phyloP scores from a whole-genome alignment of 805 yeast genomes.

The Teunomyces pallodes region DNA sequence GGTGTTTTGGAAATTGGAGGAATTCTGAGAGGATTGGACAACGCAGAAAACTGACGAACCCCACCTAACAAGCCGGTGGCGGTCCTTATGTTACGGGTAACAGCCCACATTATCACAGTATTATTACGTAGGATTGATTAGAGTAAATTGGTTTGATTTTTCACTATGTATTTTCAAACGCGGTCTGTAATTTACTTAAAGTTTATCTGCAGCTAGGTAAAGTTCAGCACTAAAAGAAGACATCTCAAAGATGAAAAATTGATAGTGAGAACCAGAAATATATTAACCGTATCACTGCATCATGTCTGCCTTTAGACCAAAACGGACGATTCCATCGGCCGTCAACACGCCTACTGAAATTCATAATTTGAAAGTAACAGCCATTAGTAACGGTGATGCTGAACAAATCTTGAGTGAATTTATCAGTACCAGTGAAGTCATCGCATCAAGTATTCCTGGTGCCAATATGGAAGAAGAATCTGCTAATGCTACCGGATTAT shows the following conservation, averaged over 20 bases:
- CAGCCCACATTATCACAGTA: slow-evolving; percentile 6
- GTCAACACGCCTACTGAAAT: slow-evolving; percentile 48
- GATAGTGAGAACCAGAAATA: neutral
- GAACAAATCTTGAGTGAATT: slow-evolving; percentile 45
- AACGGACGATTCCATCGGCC: slow-evolving; percentile 42
- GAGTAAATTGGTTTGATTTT: neutral
- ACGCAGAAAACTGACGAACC: slow-evolving; percentile 10
- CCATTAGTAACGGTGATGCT: slow-evolving; percentile 41
- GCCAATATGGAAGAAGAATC: slow-evolving; percentile 24
- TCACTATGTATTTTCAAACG: neutral
- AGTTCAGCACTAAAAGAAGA: slow-evolving; percentile 4
- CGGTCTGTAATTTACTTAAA: neutral
- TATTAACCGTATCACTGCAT: neutral
- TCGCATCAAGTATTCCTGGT: slow-evolving; percentile 26
- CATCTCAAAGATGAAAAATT: neutral
- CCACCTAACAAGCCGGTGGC: slow-evolving; percentile 4
- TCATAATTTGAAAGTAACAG: slow-evolving; percentile 24
- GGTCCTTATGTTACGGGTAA: slow-evolving; percentile 6
- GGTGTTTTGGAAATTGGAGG: neutral
- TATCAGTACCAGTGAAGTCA: slow-evolving; percentile 36
- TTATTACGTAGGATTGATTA: neutral
- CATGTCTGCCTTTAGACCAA: slow-evolving; percentile 38
- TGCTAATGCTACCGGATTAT: slow-evolving; percentile 26
- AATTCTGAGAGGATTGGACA: slow-evolving; percentile 11
- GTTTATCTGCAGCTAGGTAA: neutral